Evolutionary conservation across 257 asterid genomes (phyloP).

Genomic region (Salvia hispanica): DNA sequence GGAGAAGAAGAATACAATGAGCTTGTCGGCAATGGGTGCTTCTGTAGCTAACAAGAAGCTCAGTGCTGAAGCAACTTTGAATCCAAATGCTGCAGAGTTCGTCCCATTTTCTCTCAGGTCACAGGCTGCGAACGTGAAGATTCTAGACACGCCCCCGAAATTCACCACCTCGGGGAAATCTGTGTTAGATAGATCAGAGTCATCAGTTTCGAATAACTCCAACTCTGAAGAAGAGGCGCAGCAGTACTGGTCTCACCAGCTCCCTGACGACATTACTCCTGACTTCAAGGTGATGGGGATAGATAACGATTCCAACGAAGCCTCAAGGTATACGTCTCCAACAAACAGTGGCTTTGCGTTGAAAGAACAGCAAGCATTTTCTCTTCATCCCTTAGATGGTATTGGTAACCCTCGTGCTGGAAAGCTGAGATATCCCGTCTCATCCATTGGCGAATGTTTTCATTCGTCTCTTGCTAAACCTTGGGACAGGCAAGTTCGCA

Average conservation of each 20-base stretch:
- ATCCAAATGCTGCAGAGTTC: slow-evolving; percentile 93
- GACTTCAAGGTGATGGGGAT: slow-evolving; percentile 63
- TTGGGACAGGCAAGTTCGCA: slow-evolving; percentile 58
- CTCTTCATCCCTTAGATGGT: slow-evolving; percentile 39
- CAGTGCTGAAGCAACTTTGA: slow-evolving; percentile 55
- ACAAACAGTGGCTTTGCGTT: slow-evolving; percentile 47
- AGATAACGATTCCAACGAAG: slow-evolving; percentile 58
- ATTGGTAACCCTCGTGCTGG: slow-evolving; percentile 45
- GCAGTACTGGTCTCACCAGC: slow-evolving; percentile 80
- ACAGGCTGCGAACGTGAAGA: slow-evolving; percentile 43
- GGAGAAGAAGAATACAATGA: slow-evolving; percentile 47
- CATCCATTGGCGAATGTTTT: slow-evolving; percentile 57
- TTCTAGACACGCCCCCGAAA: slow-evolving; percentile 48
- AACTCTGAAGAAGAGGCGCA: slow-evolving; percentile 90
- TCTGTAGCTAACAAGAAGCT: slow-evolving; percentile 52
- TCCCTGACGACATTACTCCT: slow-evolving; percentile 91
- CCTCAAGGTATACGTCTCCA: slow-evolving; percentile 48
- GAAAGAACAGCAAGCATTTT: slow-evolving; percentile 55
- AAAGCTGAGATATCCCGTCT: slow-evolving; percentile 48
- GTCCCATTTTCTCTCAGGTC: slow-evolving; percentile 74
- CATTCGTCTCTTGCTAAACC: slow-evolving; percentile 34
- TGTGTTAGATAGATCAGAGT: slow-evolving; percentile 64
- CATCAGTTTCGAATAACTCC: slow-evolving; percentile 53
- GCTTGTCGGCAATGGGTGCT: slow-evolving; percentile 60
- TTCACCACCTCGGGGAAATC: slow-evolving; percentile 59